Evolutionary conservation across 164 flowering plant genomes (phyloP).

Genomic region (Vitis riparia): DNA sequence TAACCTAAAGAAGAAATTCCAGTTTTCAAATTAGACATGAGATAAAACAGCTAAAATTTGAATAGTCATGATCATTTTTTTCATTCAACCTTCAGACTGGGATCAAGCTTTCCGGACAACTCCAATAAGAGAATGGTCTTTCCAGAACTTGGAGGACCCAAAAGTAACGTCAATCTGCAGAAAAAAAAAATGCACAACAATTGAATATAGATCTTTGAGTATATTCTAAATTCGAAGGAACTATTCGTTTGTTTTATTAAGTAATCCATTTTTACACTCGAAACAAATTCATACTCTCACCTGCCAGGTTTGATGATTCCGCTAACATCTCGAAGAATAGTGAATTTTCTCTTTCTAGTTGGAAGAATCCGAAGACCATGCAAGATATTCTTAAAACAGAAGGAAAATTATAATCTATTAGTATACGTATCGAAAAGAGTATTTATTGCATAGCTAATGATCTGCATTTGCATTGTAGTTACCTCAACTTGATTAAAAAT

Average conservation of each 20-base stretch:
- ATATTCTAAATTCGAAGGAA: too few relatives aligned
- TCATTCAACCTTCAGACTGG: conserved; percentile 37
- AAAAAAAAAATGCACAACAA: not conserved
- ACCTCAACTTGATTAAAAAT: conserved; percentile 31
- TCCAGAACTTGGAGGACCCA: conserved; percentile 54
- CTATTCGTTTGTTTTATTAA: too few relatives aligned
- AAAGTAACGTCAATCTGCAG: conserved; percentile 36
- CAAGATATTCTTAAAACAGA: conserved; percentile 36
- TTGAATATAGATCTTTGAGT: too few relatives aligned
- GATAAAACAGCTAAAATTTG: not conserved
- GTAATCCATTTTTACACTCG: too few relatives aligned
- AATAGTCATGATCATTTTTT: not conserved
- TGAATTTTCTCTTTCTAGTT: conserved; percentile 39
- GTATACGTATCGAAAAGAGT: not conserved
- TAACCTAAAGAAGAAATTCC: conserved; percentile 18
- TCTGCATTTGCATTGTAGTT: not conserved
- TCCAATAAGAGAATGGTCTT: conserved; percentile 46
- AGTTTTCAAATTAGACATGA: not conserved
- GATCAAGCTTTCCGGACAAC: conserved; percentile 45
- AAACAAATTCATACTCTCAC: conserved; percentile 19
- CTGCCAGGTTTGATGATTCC: conserved; percentile 70
- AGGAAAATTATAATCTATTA: not conserved
- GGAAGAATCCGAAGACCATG: conserved; percentile 39
- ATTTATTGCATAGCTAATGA: not conserved
- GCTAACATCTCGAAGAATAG: conserved; percentile 66